Evolutionary conservation across 1,284 basidiomycete species (phyloP).

Genomic region (Cryptococcus sp.): DNA sequence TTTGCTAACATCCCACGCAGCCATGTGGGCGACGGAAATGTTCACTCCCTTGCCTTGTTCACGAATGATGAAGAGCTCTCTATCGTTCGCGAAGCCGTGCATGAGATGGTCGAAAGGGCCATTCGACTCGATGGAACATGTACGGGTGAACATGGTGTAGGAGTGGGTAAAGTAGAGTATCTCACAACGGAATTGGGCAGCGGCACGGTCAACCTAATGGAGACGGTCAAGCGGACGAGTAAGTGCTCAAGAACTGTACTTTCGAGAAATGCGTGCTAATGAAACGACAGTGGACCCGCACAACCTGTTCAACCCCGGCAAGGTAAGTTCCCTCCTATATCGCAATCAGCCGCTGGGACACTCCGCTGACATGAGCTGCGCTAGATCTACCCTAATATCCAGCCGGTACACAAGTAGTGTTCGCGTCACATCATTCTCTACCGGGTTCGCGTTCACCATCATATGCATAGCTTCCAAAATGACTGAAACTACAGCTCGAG

Average conservation of each 20-base stretch:
- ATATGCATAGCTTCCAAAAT: too few species aligned
- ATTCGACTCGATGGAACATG: conserved; percentile 56
- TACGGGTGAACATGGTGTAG: conserved; percentile 80
- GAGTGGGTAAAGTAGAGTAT: conserved; percentile 69
- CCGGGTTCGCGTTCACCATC: too few species aligned
- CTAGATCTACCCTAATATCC: conserved; percentile 46
- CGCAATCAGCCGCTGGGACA: not conserved
- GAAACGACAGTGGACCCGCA: conserved; percentile 64
- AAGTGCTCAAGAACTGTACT: conserved; percentile 12
- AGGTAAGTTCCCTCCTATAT: conserved; percentile 50
- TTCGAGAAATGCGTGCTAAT: not conserved
- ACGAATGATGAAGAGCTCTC: conserved; percentile 45
- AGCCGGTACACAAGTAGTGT: conserved; percentile 15
- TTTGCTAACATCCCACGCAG: conserved; percentile 59
- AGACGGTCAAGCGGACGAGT: conserved; percentile 65
- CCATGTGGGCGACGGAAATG: conserved; percentile 80
- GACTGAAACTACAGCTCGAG: too few species aligned
- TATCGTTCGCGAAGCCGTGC: conserved; percentile 53
- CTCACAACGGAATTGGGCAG: conserved; percentile 72
- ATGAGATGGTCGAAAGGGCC: conserved; percentile 56
- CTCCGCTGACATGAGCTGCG: not conserved
- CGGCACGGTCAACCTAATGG: conserved; percentile 77
- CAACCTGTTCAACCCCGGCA: conserved; percentile 78
- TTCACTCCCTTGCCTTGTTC: conserved; percentile 44
- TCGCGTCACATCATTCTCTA: too few species aligned